Conservation (phyloP, 306 rosid species). For the Dalbergia cochinchinensis region DNA sequence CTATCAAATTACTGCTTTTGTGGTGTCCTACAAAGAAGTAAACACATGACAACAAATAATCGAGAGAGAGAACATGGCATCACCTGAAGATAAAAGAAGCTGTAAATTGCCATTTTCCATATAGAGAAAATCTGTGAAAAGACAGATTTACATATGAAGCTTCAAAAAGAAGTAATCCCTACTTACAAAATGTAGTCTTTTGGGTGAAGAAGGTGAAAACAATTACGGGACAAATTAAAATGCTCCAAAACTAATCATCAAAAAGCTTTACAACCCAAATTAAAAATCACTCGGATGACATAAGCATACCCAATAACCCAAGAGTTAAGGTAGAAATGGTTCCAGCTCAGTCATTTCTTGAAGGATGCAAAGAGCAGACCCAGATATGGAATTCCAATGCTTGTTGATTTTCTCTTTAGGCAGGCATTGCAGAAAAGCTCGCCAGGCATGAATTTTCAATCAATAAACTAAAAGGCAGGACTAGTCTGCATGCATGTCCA, state of each 20-base stretch:
- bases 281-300: conserved; percentile 41
- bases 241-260: conserved; percentile 35
- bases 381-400: conserved; percentile 31
- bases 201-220: conserved; percentile 4
- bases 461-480: conserved; percentile 52
- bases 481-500: conserved; percentile 92
- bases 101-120: conserved; percentile 27
- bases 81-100: background rate
- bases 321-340: conserved; percentile 39
- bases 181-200: conserved; percentile 21
- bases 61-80: background rate
- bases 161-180: conserved; percentile 40
- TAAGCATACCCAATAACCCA: conserved; percentile 46
- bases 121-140: conserved; percentile 8
- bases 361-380: conserved; percentile 35
- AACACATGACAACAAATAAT: background rate
- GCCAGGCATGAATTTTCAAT: conserved; percentile 43
- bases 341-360: conserved; percentile 42
- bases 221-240: conserved; percentile 42
- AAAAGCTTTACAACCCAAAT: conserved; percentile 55
- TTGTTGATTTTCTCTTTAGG: conserved; percentile 33
- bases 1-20: too few species aligned
- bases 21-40: too few species aligned
- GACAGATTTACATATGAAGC: conserved; percentile 44
- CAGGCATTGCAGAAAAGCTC: conserved; percentile 35